Evolutionary conservation across 352 stramenopile species (phyloP).

Genomic region (Phytopythium ostracodes): DNA sequence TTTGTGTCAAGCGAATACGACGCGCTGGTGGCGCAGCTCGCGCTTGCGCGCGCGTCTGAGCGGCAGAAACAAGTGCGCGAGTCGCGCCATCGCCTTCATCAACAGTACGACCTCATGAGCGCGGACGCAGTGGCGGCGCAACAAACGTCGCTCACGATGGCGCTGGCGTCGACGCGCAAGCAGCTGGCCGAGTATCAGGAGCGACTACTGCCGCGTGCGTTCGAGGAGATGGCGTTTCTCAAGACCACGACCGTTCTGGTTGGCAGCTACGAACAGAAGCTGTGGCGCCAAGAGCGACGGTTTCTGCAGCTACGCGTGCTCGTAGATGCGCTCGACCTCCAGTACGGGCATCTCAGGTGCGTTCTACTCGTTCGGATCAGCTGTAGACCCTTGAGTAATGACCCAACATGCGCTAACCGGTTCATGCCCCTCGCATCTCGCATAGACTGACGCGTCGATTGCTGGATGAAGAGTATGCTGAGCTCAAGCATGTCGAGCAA

Average conservation of each 20-base stretch:
- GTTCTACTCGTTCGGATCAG: not conserved
- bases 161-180: slow-evolving; percentile 20
- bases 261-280: slow-evolving; percentile 42
- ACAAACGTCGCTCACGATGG: slow-evolving; percentile 2
- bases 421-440: not conserved
- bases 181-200: slow-evolving; percentile 20
- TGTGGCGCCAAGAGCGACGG: slow-evolving; percentile 39
- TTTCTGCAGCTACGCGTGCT: slow-evolving; percentile 27
- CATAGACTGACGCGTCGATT: slow-evolving; percentile 27
- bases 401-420: not conserved
- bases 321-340: slow-evolving; percentile 31
- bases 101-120: slow-evolving; percentile 43
- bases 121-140: slow-evolving; percentile 9
- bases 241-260: slow-evolving; percentile 33
- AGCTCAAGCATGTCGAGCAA: slow-evolving; percentile 16
- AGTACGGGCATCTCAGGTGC: slow-evolving; percentile 34
- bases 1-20: slow-evolving; percentile 29
- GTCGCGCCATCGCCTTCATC: slow-evolving; percentile 15
- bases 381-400: not conserved
- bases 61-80: slow-evolving; percentile 14
- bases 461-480: slow-evolving; percentile 25
- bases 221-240: slow-evolving; percentile 35
- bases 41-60: slow-evolving; percentile 21
- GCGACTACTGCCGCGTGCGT: slow-evolving; percentile 12
- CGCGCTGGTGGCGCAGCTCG: slow-evolving; percentile 25